Conservation (phyloP, 768 basidiomycete genomes). For the Serendipita vermifera region DNA sequence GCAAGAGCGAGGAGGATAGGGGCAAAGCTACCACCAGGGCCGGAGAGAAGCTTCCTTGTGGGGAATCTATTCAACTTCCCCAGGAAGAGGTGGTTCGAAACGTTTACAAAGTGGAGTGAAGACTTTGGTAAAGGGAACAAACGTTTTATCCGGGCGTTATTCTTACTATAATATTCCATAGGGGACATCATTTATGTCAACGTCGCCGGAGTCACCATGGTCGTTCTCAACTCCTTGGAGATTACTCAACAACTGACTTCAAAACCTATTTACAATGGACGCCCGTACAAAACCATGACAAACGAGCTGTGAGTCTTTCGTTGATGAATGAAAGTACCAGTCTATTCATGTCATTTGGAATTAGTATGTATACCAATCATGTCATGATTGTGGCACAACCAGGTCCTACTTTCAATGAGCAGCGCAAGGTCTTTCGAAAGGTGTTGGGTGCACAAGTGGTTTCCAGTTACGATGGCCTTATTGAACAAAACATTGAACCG, state of each 20-base stretch:
- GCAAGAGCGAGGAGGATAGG: neutral
- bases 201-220: slow-evolving; percentile 10
- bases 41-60: neutral
- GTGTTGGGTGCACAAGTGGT: neutral
- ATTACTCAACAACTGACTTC: slow-evolving; percentile 11
- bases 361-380: neutral
- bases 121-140: neutral
- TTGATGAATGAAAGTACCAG: too few species aligned
- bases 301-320: slow-evolving; percentile 31
- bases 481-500: neutral
- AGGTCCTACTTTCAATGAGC: neutral
- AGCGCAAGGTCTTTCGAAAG: slow-evolving; percentile 2
- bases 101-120: neutral
- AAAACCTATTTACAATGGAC: slow-evolving; percentile 15
- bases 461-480: neutral
- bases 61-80: slow-evolving; percentile 8
- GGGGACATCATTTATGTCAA: slow-evolving; percentile 16
- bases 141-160: neutral
- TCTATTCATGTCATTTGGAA: neutral
- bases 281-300: slow-evolving; percentile 15
- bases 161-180: neutral
- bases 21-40: neutral
- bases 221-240: slow-evolving; percentile 14
- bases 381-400: neutral
- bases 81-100: neutral